Conservation (phyloP, 257 asterid species). For the Coffea canephora region DNA sequence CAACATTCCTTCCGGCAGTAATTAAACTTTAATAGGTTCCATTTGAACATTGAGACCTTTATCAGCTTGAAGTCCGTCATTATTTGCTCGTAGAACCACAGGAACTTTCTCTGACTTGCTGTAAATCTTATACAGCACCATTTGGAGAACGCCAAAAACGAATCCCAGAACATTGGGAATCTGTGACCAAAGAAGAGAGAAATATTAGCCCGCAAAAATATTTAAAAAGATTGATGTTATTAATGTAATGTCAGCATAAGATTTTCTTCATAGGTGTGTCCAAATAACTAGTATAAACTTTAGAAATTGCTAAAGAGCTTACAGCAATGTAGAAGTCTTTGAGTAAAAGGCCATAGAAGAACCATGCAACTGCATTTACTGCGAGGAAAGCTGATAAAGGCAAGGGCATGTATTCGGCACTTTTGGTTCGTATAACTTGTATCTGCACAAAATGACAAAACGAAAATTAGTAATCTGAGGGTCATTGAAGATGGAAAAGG, state of each 20-base stretch:
- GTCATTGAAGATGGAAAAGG: no score
- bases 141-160: constrained; percentile 55
- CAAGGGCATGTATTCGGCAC: constrained; percentile 78
- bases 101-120: constrained; percentile 30
- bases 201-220: neutral
- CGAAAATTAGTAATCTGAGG: no score
- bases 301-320: constrained; percentile 19
- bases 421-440: constrained; percentile 53
- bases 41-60: constrained; percentile 4
- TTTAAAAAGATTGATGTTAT: neutral
- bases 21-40: neutral
- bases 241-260: no score
- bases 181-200: constrained; percentile 12
- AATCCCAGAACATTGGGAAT: constrained; percentile 72
- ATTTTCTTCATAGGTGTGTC: neutral
- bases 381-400: constrained; percentile 68
- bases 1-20: no score
- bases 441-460: no score
- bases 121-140: constrained; percentile 49
- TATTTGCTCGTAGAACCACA: constrained; percentile 21
- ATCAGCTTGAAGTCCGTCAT: constrained; percentile 14
- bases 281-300: neutral
- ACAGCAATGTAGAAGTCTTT: constrained; percentile 57
- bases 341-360: constrained; percentile 54
- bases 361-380: constrained; percentile 67